Percentiles rank a stretch among this genome's conserved stretches.
Conservation (phyloP, 2,329 filamentous ascomycete species). For the Ceratocystis diversiconidia region DNA sequence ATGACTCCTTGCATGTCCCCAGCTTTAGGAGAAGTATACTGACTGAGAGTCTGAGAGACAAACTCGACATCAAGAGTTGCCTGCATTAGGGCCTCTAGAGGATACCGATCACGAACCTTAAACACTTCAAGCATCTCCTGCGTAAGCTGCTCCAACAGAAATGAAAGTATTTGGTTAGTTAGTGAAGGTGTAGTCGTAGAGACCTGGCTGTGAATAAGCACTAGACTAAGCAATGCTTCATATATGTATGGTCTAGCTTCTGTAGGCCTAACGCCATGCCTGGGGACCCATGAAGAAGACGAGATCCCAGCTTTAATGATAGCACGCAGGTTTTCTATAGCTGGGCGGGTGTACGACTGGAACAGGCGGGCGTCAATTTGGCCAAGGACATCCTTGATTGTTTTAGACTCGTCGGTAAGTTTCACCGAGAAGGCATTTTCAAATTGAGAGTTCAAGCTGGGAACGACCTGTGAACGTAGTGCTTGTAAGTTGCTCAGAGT, state of each 20-base stretch:
- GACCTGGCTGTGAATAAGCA: constrained; percentile 83
- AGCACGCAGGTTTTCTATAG: constrained; percentile 50
- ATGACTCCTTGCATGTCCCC: constrained; percentile 75
- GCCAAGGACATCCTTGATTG: constrained; percentile 73
- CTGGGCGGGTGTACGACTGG: constrained; percentile 75
- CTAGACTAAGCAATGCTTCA: constrained; percentile 67
- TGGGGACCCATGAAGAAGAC: constrained; percentile 55
- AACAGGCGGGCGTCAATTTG: constrained; percentile 89
- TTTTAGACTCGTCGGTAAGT: constrained; percentile 83
- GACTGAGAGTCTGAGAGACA: constrained; percentile 78
- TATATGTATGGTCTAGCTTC: constrained; percentile 84
- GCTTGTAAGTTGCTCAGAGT: constrained; percentile 85
- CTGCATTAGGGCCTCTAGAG: constrained; percentile 77
- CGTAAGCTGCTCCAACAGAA: constrained; percentile 71
- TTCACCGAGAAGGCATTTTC: constrained; percentile 90
- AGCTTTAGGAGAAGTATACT: constrained; percentile 75
- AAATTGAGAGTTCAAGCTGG: constrained; percentile 79
- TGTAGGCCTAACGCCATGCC: constrained; percentile 42
- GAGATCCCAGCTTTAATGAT: constrained; percentile 62
- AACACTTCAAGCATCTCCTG: constrained; percentile 72
- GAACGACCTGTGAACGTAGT: constrained; percentile 68
- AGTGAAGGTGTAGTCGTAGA: constrained; percentile 65
- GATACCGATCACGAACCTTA: constrained; percentile 50
- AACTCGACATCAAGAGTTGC: constrained; percentile 96
- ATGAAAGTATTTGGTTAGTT: constrained; percentile 67